Percentiles rank a stretch among this genome's conserved stretches.
phyloP scores from a whole-genome alignment of 345 rosid species.

The Mallotus nudiflorus region DNA sequence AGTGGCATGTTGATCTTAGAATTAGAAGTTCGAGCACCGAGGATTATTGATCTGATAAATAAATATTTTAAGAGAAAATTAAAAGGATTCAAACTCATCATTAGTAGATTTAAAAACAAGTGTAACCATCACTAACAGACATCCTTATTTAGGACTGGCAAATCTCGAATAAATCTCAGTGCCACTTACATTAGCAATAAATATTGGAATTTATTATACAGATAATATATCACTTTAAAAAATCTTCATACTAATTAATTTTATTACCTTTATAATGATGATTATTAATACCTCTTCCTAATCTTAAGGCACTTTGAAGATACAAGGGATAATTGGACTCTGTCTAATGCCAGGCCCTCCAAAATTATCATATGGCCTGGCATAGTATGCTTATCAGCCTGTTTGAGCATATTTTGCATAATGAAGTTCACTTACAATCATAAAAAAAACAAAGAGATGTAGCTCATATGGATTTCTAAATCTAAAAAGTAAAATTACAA shows the following conservation, averaged over 20 bases:
- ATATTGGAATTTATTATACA: slow-evolving; percentile 72
- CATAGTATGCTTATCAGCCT: slow-evolving; percentile 97
- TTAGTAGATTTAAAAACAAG: slow-evolving; percentile 90
- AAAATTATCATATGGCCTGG: slow-evolving; percentile 90
- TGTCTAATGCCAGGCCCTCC: slow-evolving; percentile 98
- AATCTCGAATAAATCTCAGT: slow-evolving; percentile 95
- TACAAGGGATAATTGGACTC: slow-evolving; percentile 92
- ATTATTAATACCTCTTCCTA: slow-evolving; percentile 73
- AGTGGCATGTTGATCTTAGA: background rate
- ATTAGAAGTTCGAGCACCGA: background rate
- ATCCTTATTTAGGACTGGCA: slow-evolving; percentile 79
- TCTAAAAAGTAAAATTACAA: too few species aligned
- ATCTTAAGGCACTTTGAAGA: slow-evolving; percentile 65
- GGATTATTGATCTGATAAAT: background rate
- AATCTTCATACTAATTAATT: too few species aligned
- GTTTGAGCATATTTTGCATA: slow-evolving; percentile 58
- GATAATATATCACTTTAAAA: background rate
- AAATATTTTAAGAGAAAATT: background rate
- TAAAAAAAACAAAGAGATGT: too few species aligned
- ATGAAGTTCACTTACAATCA: slow-evolving; percentile 18
- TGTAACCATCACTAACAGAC: slow-evolving; percentile 80
- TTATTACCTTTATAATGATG: background rate
- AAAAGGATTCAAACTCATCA: slow-evolving; percentile 40
- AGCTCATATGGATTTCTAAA: too few species aligned
- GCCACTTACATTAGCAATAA: slow-evolving; percentile 94